Conservation (phyloP, 2,329 filamentous ascomycete species). For the Trichoderma harzianum region DNA sequence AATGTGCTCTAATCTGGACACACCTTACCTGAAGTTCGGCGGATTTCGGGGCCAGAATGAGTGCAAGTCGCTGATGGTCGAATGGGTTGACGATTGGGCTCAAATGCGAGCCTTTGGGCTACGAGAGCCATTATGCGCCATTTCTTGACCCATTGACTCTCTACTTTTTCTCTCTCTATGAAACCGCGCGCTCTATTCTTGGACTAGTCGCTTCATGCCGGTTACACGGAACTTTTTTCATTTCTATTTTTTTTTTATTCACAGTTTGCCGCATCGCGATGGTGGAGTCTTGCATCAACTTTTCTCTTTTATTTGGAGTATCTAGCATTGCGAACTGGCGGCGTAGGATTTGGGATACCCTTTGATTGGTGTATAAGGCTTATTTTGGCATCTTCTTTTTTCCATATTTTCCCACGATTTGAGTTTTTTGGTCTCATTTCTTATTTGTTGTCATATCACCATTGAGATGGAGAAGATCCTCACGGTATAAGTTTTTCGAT, state of each 20-base stretch:
- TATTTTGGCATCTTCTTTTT: not conserved
- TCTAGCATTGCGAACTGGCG: slow-evolving; percentile 13
- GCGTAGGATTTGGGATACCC: slow-evolving; percentile 11
- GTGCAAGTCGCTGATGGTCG: not conserved
- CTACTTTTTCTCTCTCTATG: not conserved
- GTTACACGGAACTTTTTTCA: not conserved
- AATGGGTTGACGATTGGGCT: not conserved
- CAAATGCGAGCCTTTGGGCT: not conserved
- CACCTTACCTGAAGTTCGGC: not conserved
- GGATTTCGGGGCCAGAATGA: not conserved
- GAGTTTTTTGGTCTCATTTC: not conserved
- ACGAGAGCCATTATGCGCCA: slow-evolving; percentile 10
- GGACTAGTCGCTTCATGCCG: slow-evolving; percentile 1
- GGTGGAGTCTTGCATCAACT: slow-evolving; percentile 11
- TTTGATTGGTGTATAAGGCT: slow-evolving; percentile 1
- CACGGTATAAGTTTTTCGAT: not conserved
- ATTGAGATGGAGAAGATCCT: not conserved
- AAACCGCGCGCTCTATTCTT: slow-evolving; percentile 1
- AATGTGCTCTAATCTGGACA: not conserved
- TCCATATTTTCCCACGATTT: not conserved
- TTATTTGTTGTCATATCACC: not conserved
- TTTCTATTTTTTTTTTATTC: not conserved
- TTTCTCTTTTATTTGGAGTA: not conserved
- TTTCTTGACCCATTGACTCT: not conserved
- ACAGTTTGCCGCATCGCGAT: slow-evolving; percentile 7